Percentiles rank a stretch among this genome's conserved stretches.
Evolutionary conservation across 129 eudicot genomes (phyloP).

Genomic region (Lactuca saligna): DNA sequence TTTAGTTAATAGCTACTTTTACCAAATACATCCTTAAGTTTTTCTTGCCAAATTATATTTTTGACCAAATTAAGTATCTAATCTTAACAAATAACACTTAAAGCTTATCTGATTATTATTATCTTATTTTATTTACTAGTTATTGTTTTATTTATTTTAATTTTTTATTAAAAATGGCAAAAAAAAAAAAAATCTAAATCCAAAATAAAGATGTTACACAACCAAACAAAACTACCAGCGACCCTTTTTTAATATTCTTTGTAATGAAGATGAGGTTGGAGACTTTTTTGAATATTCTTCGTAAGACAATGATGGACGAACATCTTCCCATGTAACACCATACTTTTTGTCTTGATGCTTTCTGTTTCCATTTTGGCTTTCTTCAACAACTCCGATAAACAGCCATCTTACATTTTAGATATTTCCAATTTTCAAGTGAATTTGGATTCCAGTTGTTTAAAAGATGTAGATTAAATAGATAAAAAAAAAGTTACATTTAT

Average conservation of each 20-base stretch:
- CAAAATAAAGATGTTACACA: not conserved
- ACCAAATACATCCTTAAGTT: too few relatives aligned
- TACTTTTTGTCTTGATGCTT: not conserved
- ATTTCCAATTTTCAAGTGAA: not conserved
- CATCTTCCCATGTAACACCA: not conserved
- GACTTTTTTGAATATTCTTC: not conserved
- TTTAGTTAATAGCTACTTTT: too few relatives aligned
- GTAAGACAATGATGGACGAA: not conserved
- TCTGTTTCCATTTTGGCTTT: not conserved
- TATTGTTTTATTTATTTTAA: too few relatives aligned
- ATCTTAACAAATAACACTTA: too few relatives aligned
- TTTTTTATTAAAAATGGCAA: too few relatives aligned
- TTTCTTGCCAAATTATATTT: too few relatives aligned
- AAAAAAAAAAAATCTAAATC: too few relatives aligned
- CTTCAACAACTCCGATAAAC: not conserved
- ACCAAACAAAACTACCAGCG: not conserved
- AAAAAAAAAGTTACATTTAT: not conserved
- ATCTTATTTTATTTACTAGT: too few relatives aligned
- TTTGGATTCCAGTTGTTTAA: not conserved
- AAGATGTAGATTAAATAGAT: not conserved
- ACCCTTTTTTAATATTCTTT: too few relatives aligned
- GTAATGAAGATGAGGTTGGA: not conserved
- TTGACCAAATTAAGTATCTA: too few relatives aligned
- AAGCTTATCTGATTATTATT: too few relatives aligned
- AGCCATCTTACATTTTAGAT: not conserved